Percentiles rank a stretch among this genome's conserved stretches.
phyloP scores from a whole-genome alignment of 1,284 basidiomycete species.

The Puccinia polysora region DNA sequence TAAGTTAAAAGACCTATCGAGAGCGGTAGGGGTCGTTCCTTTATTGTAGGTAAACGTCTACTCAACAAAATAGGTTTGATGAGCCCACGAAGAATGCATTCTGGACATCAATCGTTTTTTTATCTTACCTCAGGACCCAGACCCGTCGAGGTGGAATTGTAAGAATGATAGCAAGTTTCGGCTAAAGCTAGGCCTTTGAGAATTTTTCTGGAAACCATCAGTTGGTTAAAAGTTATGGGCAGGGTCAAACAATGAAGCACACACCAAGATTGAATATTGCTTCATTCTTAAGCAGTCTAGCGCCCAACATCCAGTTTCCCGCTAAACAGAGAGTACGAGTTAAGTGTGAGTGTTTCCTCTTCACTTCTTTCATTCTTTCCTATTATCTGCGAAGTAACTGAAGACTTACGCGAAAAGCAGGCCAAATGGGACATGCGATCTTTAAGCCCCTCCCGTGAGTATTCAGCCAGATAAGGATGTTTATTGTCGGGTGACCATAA shows the following conservation, averaged over 20 bases:
- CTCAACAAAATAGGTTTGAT: neutral
- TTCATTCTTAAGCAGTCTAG: conserved; percentile 22
- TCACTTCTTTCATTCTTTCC: no score
- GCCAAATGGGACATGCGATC: conserved; percentile 26
- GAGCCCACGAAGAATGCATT: neutral
- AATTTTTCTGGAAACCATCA: neutral
- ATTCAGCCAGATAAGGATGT: conserved; percentile 26
- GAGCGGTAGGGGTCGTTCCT: neutral
- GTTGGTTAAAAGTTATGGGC: neutral
- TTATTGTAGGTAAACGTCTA: neutral
- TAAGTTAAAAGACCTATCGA: neutral
- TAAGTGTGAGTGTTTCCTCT: neutral
- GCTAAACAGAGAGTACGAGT: conserved; percentile 1
- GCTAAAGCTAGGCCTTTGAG: conserved; percentile 26
- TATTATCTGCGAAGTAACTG: neutral
- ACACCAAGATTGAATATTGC: conserved; percentile 23
- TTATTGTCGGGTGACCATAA: conserved; percentile 31
- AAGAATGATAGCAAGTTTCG: conserved; percentile 29
- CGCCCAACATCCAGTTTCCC: conserved; percentile 41
- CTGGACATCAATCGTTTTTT: neutral
- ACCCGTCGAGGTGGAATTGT: conserved; percentile 1
- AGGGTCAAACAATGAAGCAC: neutral
- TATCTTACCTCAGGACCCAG: conserved; percentile 24
- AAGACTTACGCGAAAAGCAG: conserved; percentile 35
- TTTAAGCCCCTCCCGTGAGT: conserved; percentile 5